Evolutionary conservation across 805 yeast genomes (phyloP).

Genomic region (Teunomyces gatunensis): DNA sequence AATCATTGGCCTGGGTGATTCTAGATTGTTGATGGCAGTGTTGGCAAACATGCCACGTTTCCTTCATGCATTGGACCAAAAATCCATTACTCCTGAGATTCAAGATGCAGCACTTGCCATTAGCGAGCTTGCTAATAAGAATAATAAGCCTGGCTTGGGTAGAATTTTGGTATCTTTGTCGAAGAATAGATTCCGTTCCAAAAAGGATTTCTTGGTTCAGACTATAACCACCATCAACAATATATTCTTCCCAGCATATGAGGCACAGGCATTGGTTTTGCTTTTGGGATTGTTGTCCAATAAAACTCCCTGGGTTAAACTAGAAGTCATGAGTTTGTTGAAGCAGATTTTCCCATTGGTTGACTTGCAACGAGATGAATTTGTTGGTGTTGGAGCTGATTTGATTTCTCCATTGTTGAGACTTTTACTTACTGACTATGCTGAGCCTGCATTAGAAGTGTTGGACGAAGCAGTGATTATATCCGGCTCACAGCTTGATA

Average conservation of each 20-base stretch:
- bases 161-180: constrained; percentile 74
- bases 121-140: constrained; percentile 57
- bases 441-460: constrained; percentile 85
- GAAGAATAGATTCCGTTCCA: constrained; percentile 80
- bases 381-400: constrained; percentile 91
- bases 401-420: constrained; percentile 86
- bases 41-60: constrained; percentile 82
- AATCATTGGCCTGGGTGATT: constrained; percentile 69
- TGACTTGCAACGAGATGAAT: constrained; percentile 73
- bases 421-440: constrained; percentile 76
- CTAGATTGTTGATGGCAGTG: constrained; percentile 67
- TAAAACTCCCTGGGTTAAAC: constrained; percentile 71
- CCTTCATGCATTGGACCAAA: constrained; percentile 68
- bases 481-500: constrained; percentile 89
- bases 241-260: constrained; percentile 68
- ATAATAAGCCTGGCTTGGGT: constrained; percentile 57
- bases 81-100: constrained; percentile 47
- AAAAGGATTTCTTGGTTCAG: constrained; percentile 84
- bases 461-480: constrained; percentile 80
- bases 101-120: constrained; percentile 45
- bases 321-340: constrained; percentile 74
- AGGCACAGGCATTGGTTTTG: constrained; percentile 72
- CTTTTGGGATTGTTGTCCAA: constrained; percentile 79
- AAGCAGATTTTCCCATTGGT: constrained; percentile 73
- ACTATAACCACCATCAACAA: constrained; percentile 66